Evolutionary conservation across 768 basidiomycete species (phyloP).

Genomic region (Naganishia vaughanmartiniae): DNA sequence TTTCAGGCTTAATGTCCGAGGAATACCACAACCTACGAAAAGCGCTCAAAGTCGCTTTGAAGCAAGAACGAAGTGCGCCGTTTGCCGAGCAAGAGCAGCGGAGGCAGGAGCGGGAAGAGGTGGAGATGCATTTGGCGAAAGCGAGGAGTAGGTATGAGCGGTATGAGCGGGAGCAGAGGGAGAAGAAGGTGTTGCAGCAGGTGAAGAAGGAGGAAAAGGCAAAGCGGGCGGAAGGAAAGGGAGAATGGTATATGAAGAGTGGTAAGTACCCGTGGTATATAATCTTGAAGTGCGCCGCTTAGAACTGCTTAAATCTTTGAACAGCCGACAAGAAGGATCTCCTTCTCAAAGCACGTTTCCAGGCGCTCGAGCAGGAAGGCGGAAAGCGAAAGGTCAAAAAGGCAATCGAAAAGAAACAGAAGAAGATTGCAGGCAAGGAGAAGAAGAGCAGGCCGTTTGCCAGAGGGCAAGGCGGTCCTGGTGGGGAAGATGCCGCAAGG

Average conservation of each 20-base stretch:
- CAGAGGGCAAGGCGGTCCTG: constrained; percentile 32
- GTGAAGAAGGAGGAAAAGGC: constrained; percentile 62
- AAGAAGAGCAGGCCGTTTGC: constrained; percentile 76
- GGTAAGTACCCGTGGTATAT: constrained; percentile 56
- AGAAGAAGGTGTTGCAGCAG: constrained; percentile 64
- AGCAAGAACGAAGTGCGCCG: constrained; percentile 50
- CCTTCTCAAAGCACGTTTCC: constrained; percentile 70
- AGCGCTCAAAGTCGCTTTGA: constrained; percentile 67
- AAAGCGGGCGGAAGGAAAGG: constrained; percentile 73
- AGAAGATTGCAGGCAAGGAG: constrained; percentile 81
- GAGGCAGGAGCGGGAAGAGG: constrained; percentile 65
- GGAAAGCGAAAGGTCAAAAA: constrained; percentile 80
- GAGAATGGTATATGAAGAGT: constrained; percentile 79
- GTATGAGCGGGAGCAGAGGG: constrained; percentile 67
- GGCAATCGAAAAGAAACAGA: constrained; percentile 83
- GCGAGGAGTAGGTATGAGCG: constrained; percentile 73
- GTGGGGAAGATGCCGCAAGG: constrained; percentile 17
- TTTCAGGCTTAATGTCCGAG: constrained; percentile 62
- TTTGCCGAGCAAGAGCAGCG: constrained; percentile 56
- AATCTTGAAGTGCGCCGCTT: neutral
- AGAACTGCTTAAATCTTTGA: constrained; percentile 4
- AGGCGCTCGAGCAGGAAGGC: constrained; percentile 71
- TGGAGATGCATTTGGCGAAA: constrained; percentile 73
- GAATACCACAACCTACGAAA: constrained; percentile 69
- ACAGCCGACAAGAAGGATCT: constrained; percentile 76